Conservation (phyloP, 352 stramenopile genomes). For the Globisporangium irregulare region DNA sequence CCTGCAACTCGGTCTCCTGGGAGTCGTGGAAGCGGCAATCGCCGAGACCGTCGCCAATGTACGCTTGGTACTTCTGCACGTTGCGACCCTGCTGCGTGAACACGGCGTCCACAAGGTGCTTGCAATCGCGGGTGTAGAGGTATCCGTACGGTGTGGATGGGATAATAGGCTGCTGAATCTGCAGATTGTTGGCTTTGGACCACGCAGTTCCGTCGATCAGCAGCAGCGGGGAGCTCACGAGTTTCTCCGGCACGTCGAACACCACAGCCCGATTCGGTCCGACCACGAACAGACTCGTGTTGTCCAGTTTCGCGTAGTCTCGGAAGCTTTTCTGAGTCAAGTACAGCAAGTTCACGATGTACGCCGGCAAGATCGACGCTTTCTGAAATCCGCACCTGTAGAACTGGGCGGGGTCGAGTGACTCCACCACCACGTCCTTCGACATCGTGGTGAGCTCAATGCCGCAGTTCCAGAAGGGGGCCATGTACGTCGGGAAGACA, state of each 20-base stretch:
- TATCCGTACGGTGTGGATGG: conserved; percentile 32
- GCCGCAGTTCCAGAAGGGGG: conserved; percentile 42
- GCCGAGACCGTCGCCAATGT: conserved; percentile 32
- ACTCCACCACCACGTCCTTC: conserved; percentile 23
- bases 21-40: conserved; percentile 37
- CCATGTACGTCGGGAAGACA: conserved; percentile 30
- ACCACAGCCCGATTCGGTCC: conserved; percentile 24
- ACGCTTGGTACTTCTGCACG: conserved; percentile 44
- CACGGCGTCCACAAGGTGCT: conserved; percentile 21
- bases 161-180: neutral
- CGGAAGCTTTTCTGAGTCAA: conserved; percentile 35
- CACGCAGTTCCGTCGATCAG: conserved; percentile 31
- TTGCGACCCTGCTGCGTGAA: conserved; percentile 34
- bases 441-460: conserved; percentile 40
- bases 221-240: conserved; percentile 26
- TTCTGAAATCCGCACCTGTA: conserved; percentile 23
- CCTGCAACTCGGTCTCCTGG: conserved; percentile 35
- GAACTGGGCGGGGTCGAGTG: conserved; percentile 25
- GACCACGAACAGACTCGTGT: conserved; percentile 32
- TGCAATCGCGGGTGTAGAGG: conserved; percentile 35
- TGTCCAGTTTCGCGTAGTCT: conserved; percentile 41
- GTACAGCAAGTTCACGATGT: conserved; percentile 41
- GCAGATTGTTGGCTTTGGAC: conserved; percentile 21
- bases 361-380: conserved; percentile 23
- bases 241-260: conserved; percentile 26